Conservation (phyloP, 768 basidiomycete genomes). For the Suillus clintonianus region DNA sequence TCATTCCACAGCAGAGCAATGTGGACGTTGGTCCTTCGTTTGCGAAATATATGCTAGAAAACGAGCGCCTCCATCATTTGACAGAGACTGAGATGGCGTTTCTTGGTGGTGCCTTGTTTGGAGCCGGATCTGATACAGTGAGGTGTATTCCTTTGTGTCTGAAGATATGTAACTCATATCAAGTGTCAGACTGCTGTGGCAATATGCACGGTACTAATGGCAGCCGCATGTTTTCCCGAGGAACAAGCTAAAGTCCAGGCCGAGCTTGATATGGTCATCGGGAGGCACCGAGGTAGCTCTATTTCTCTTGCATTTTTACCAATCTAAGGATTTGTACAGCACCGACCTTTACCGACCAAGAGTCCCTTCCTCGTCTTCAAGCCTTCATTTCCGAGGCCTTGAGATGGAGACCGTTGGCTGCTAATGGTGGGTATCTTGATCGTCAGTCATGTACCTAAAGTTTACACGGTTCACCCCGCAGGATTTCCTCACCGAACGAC, state of each 20-base stretch:
- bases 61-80: constrained; percentile 46
- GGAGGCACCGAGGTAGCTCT: constrained; percentile 25
- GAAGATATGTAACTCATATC: not conserved
- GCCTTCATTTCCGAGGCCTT: constrained; percentile 34
- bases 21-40: constrained; percentile 32
- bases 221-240: constrained; percentile 27
- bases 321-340: too few relatives aligned
- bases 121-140: constrained; percentile 57
- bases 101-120: constrained; percentile 60
- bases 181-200: constrained; percentile 7
- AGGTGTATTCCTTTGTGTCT: not conserved
- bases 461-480: not conserved
- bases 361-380: constrained; percentile 24
- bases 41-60: constrained; percentile 52
- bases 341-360: constrained; percentile 32
- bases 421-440: constrained; percentile 13
- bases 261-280: constrained; percentile 34
- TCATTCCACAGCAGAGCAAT: not conserved
- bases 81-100: constrained; percentile 53
- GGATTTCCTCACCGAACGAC: too few relatives aligned
- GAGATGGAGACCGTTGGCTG: constrained; percentile 32
- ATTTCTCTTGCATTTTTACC: too few relatives aligned
- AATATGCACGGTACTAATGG: constrained; percentile 16
- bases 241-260: constrained; percentile 31
- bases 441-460: not conserved